Evolutionary conservation across 768 basidiomycete species (phyloP), one percentile per base, ranked within the genome.

Genomic region (Naganishia kalamii): DNA sequence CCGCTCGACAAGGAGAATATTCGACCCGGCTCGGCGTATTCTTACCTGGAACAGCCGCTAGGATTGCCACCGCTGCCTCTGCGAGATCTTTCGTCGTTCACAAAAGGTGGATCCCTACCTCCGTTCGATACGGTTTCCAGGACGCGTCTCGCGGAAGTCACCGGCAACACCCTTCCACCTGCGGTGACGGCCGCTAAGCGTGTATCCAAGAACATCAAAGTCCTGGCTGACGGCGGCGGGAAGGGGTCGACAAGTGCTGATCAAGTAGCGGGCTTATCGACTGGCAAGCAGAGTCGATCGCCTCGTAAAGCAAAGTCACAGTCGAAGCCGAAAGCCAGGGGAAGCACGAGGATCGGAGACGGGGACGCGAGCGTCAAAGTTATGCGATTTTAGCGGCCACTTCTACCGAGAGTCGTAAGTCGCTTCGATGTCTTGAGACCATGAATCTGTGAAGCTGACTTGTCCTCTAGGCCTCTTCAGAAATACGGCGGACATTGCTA

Each of bases 11-110:
- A 23, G 5, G 35, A 19, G 8, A 32, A 52, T 6, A n/a, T 12
- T 29, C 54, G 54, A 37, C 54, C 54, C 4, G 40, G 54, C 40
- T 57, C 54, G 2, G 40, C 54, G 13, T 57, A 52, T 35, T 52
- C 35, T n/a, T 57, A 57, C 15, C 54, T 57, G 5, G 54, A 40
- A 21, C n/a, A 57, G 23, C 35, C 37, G 33, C 33, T 37, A 8
- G 35, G 35, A 10, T 27, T 57, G 19, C 54, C 54, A 23, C 54
- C 54, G 21, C 54, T 40, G 23, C 54, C 54, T n/a, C 23, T 40
- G 12, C 35, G 21, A 13, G 8, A 57, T 23, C 35, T 35, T 41
- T 12, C 21, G 37, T 11, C 35, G 23, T 40, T 21, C 5, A 25
- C 27, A 12, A 27, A 41, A 25, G 21, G n/a, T 15, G 54, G 54